These are phyloP conservation scores for Colletotrichum cereale DNA, from an alignment of 2,329 filamentous ascomycete genomes.

Conservation along the genomic window DNA sequence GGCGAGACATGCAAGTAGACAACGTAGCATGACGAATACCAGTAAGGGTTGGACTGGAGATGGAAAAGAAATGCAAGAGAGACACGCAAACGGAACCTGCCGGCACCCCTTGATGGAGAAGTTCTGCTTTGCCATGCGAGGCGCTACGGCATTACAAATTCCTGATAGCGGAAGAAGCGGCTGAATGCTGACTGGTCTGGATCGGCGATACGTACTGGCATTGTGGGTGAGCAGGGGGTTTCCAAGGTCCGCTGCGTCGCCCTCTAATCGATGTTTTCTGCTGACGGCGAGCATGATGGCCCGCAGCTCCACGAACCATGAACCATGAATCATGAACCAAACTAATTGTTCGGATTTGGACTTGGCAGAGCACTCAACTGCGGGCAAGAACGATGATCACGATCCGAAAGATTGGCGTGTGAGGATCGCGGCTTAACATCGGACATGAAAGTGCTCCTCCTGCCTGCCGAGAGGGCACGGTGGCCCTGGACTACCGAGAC, in stretches of 20 bases:
- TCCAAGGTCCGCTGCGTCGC: background rate
- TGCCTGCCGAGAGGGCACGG: background rate
- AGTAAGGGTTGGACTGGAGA: too few relatives aligned
- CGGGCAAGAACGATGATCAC: background rate
- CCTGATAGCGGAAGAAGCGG: slow-evolving; percentile 1
- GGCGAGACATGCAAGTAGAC: background rate
- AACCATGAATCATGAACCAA: background rate
- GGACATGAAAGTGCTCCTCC: background rate
- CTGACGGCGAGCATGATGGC: background rate
- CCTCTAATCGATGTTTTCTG: background rate
- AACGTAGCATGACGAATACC: background rate
- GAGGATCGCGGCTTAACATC: background rate
- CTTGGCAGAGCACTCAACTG: background rate
- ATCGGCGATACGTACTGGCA: background rate
- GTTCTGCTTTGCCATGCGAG: background rate
- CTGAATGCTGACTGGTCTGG: background rate
- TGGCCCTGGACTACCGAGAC: background rate
- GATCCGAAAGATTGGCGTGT: too few relatives aligned
- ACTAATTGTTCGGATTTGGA: background rate
- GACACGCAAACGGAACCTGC: background rate
- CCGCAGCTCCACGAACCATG: background rate
- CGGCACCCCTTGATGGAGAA: background rate
- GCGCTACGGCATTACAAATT: background rate
- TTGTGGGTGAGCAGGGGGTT: background rate
- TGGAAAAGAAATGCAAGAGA: background rate